Base-by-base conservation (phyloP, 2,329 filamentous ascomycete genomes). In the Colletotrichum sp. region DNA sequence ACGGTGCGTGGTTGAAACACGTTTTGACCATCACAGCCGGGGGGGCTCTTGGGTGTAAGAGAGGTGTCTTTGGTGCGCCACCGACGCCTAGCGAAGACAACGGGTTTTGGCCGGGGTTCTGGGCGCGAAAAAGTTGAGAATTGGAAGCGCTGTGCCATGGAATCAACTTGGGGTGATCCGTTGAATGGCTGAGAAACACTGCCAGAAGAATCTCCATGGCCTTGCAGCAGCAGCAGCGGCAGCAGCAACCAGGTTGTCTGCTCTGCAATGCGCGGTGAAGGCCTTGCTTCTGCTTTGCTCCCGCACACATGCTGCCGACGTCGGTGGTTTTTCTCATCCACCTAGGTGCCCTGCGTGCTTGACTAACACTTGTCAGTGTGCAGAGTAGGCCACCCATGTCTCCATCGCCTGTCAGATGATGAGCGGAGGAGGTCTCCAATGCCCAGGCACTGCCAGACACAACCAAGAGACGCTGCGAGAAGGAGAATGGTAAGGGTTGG, bases 1-100 rank as follows among this genome's bases (percentile, higher is more conserved):
- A 78, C 77, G 76, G 74, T 75, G 73, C 77, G 75, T 75, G 76
- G 77, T 78, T 82, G 80, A 83, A 83, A 82, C 80, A 81, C 80
- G 79, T 82, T 82, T 83, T 79, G 72, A 71, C 74, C 74, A 76
- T 75, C 24, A 24, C 66, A 63, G 52, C 66, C 61, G 64, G 71
- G 74, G 61, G 32, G 58, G 10, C 26, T 38, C 70, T 69, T 65
- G 70, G 70, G 71, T 73, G 65, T 65, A 61, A 72, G 61, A 72
- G 72, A 32, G n/a, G 9, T 55, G 32, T 63, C 15, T 21, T 21
- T n/a, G 55, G 55, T 58, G 55, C 24, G 55, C 18, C n/a, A 63
- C 28, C 13, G 60, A 32, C 16, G 26, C 57, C 26, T 28, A 32
- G 58, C 58, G 28, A 61, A 36, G 61, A 26, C 60, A 57, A 34